These are phyloP conservation scores for Metarhizium anisopliae DNA, from an alignment of 2,329 filamentous ascomycete species.

Conservation along the genomic window DNA sequence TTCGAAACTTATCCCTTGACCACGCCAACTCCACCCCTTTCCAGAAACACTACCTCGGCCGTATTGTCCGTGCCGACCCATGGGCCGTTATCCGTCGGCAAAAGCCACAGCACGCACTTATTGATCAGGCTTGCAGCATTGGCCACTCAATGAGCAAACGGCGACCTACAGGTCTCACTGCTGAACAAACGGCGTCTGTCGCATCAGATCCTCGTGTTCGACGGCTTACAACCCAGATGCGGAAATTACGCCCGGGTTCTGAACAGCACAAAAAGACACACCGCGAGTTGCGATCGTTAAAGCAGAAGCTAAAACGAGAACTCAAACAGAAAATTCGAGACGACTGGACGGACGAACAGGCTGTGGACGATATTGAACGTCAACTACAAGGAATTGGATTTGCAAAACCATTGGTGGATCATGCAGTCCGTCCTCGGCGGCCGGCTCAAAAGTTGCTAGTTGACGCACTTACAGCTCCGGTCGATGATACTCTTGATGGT, in stretches of 20 bases:
- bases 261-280: constrained; percentile 4
- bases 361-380: constrained; percentile 9
- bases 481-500: constrained; percentile 5
- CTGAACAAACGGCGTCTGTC: constrained; percentile 8
- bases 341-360: too few species aligned
- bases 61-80: too few species aligned
- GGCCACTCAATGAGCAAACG: too few species aligned
- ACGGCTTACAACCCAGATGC: neutral
- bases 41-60: too few species aligned
- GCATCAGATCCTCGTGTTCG: constrained; percentile 7
- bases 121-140: too few species aligned
- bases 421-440: neutral
- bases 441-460: constrained; percentile 11
- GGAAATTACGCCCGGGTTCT: constrained; percentile 1
- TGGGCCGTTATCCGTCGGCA: too few species aligned
- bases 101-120: too few species aligned
- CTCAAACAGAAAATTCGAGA: constrained; percentile 10
- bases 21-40: too few species aligned
- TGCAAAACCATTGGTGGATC: constrained; percentile 2
- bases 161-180: constrained; percentile 6
- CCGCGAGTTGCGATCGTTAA: constrained; percentile 7
- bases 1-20: too few species aligned
- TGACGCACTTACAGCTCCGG: constrained; percentile 4
- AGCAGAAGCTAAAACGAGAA: constrained; percentile 9
- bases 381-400: constrained; percentile 12